Base-by-base conservation (phyloP, 2,329 filamentous ascomycete species). In the Xylariaceae sp. region DNA sequence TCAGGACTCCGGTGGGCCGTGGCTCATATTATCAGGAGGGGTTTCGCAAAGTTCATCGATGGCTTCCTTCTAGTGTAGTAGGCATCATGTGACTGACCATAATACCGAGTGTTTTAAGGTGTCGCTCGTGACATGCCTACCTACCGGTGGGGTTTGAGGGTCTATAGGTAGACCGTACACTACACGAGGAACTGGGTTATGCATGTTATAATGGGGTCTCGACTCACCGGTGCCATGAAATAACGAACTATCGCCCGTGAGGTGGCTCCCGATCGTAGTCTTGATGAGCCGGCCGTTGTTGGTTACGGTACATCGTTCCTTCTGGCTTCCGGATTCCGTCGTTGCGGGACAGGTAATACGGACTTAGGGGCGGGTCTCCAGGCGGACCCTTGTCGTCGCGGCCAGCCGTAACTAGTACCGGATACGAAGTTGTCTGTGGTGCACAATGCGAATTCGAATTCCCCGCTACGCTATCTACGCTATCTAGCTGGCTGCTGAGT, bases 1-100 rank as follows among this genome's bases (percentile, higher is more conserved):
- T 47, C 29, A 52, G 41, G 48, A 48, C 48, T 54, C 44, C 53
- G 47, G 47, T 26, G n/a, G n/a, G n/a, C n/a, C n/a, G n/a, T n/a
- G 18, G 41, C 22, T 45, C 3, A 48, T 34, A 48, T 10, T 34
- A 47, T 32, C 13, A 44, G 22, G 12, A 5, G 30, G 12, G 6
- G 22, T 22, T 47, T 16, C 9, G 12, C 26, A n/a, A n/a, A 30
- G n/a, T 37, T 46, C 40, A 47, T 48, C 29, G 37, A 26, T 22
- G 21, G 44, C 21, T 15, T 10, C 37, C 13, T n/a, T n/a, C n/a
- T n/a, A n/a, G n/a, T n/a, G n/a, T n/a, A n/a, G n/a, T n/a, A n/a
- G n/a, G n/a, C n/a, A n/a, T n/a, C n/a, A n/a, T n/a, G n/a, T n/a
- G n/a, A n/a, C n/a, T n/a, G n/a, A n/a, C n/a, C n/a, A n/a, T n/a